A percentile compares a stretch with the other conserved stretches of the same genome.
These are phyloP conservation scores for Phytomonas francai DNA, from an alignment of 208 protist species.

Conservation along the genomic window DNA sequence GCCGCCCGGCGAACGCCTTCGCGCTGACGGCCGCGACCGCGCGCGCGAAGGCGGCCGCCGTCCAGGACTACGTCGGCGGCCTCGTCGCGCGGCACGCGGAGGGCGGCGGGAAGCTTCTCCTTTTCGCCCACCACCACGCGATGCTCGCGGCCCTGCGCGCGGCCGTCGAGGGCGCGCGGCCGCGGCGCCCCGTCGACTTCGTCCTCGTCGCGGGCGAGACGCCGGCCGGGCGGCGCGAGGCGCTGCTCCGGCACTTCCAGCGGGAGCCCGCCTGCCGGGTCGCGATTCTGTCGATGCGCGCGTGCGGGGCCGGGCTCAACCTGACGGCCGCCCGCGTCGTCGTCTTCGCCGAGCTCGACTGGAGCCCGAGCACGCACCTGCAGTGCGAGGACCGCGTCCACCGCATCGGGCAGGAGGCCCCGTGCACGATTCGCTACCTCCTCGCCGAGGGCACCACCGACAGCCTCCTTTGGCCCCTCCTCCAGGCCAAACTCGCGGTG, in stretches of 20 bases:
- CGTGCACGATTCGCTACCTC: constrained; percentile 91
- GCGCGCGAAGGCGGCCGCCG: constrained; percentile 79
- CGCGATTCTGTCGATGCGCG: constrained; percentile 91
- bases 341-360: constrained; percentile 96
- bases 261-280: constrained; percentile 55
- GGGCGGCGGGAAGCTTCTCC: constrained; percentile 82
- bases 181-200: constrained; percentile 69
- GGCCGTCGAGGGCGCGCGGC: constrained; percentile 58
- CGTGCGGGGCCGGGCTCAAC: constrained; percentile 94
- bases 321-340: constrained; percentile 91
- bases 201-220: constrained; percentile 91
- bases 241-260: constrained; percentile 73
- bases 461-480: constrained; percentile 86
- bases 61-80: constrained; percentile 82
- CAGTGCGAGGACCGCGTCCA: constrained; percentile 96
- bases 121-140: constrained; percentile 92
- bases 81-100: constrained; percentile 71
- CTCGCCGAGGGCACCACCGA: constrained; percentile 88
- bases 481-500: constrained; percentile 82
- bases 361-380: constrained; percentile 93
- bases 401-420: constrained; percentile 90
- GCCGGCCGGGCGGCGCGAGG: constrained; percentile 49
- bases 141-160: constrained; percentile 89
- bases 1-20: constrained; percentile 52
- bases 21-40: constrained; percentile 82